Percentiles rank a stretch among this genome's conserved stretches.
Conservation (phyloP, 2,329 filamentous ascomycete species). For the Zalaria sp. region DNA sequence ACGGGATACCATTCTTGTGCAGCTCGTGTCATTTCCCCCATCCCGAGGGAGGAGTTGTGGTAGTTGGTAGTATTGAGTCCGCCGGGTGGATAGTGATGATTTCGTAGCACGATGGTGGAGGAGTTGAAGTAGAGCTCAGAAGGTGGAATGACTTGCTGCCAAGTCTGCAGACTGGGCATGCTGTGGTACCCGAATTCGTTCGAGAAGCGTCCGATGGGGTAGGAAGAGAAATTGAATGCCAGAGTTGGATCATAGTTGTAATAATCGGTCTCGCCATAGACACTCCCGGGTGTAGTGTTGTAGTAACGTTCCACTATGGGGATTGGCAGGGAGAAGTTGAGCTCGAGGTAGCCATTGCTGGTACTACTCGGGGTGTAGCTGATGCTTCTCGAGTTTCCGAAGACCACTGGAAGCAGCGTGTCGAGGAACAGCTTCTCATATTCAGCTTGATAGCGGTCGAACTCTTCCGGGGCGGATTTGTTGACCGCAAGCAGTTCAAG, state of each 20-base stretch:
- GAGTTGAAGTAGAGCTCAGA: slow-evolving; percentile 44
- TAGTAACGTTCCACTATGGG: slow-evolving; percentile 44
- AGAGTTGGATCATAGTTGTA: slow-evolving; percentile 43
- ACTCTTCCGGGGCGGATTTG: slow-evolving; percentile 25
- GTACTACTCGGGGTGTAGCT: slow-evolving; percentile 48
- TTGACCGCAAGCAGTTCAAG: slow-evolving; percentile 32
- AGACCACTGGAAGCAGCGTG: slow-evolving; percentile 41
- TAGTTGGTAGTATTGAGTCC: slow-evolving; percentile 33
- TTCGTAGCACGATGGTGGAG: slow-evolving; percentile 38
- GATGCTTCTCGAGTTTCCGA: slow-evolving; percentile 44
- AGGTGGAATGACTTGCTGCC: slow-evolving; percentile 38
- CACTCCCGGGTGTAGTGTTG: slow-evolving; percentile 35
- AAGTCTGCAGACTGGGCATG: slow-evolving; percentile 46
- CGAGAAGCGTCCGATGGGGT: slow-evolving; percentile 45
- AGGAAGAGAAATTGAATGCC: slow-evolving; percentile 40
- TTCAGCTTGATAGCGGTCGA: slow-evolving; percentile 29
- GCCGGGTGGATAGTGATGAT: slow-evolving; percentile 44
- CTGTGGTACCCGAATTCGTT: slow-evolving; percentile 52
- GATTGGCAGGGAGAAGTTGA: slow-evolving; percentile 36
- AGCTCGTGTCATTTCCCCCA: slow-evolving; percentile 45
- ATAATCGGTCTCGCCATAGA: slow-evolving; percentile 47
- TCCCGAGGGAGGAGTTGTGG: slow-evolving; percentile 27
- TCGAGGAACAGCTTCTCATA: slow-evolving; percentile 46
- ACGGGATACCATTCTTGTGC: slow-evolving; percentile 42
- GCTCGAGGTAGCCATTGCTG: slow-evolving; percentile 41